Base-by-base conservation (phyloP, 2,329 filamentous ascomycete genomes). In the Huntiella abstrusa region DNA sequence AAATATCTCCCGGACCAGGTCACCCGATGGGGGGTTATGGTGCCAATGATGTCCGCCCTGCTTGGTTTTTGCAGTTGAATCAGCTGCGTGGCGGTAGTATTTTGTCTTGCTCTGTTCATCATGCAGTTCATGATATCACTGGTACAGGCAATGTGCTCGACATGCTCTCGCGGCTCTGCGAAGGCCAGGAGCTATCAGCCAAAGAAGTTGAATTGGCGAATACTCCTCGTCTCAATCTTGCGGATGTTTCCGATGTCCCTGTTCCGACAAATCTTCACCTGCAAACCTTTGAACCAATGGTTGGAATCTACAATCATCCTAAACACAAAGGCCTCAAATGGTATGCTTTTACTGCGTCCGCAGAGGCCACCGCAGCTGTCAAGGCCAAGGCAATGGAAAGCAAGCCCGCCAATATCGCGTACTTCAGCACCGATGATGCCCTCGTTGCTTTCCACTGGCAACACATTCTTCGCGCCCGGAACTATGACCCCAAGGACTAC, bases 371-470 rank as follows among this genome's bases (percentile, higher is more conserved):
- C 5, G 43, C 16, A 10, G n/a, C n/a, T 11, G 19, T 45, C 19
- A 45, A 45, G 22, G 36, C 35, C 11, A 36, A 39, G 3, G 43
- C 28, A 6, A 32, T 13, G 11, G 28, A 37, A 6, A 45, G 35
- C 8, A 33, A 39, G 35, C 43, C 43, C 4, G 43, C 43, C 36
- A 19, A 33, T 33, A 19, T n/a, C 15, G 17, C 38, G 36, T 45
- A 39, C 22, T 16, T 45, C 35, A 39, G 35, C 28, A 45, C 43
- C 15, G 43, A 45, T 19, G 43, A 45, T 17, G 43, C 43, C 19
- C 19, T 45, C 5, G 17, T 36, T 16, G 34, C 43, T 12, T 17
- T 43, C 12, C 32, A 39, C 35, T 45, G 36, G 36, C 34, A 45
- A 16, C 35, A 15, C 10, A 13, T 45, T 13, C 43, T 45, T 10